Conservation (phyloP, 371 early-diverging fungal genomes). For the Mucor irregularis region DNA sequence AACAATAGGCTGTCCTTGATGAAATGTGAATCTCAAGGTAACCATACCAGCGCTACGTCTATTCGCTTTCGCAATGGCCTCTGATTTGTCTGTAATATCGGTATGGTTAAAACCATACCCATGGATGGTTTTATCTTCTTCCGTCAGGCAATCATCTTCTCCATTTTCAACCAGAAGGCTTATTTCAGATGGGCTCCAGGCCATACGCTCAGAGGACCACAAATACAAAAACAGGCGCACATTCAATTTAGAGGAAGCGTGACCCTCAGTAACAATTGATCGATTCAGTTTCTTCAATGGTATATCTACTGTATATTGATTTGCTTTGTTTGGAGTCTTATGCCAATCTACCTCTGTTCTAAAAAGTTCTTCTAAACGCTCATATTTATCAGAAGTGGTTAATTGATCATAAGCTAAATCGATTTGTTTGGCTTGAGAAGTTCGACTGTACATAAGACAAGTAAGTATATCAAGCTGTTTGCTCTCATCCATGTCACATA, state of each 20-base stretch:
- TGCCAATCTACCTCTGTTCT: conserved; percentile 16
- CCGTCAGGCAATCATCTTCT: conserved; percentile 11
- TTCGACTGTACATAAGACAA: conserved; percentile 2
- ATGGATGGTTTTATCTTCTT: conserved; percentile 10
- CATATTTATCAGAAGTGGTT: conserved; percentile 33
- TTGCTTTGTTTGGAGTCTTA: neutral
- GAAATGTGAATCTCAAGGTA: conserved; percentile 17
- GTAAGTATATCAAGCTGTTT: too few relatives aligned
- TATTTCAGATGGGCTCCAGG: conserved; percentile 17
- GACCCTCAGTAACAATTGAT: conserved; percentile 16
- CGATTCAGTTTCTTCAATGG: conserved; percentile 17
- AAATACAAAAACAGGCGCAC: conserved; percentile 34
- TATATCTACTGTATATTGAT: conserved; percentile 6
- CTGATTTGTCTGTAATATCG: conserved; percentile 42
- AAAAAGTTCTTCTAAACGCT: conserved; percentile 35
- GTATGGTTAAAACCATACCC: conserved; percentile 30
- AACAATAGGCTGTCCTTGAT: neutral
- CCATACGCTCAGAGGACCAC: conserved; percentile 33
- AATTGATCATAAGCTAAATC: conserved; percentile 39
- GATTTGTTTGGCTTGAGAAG: conserved; percentile 6
- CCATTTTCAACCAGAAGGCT: conserved; percentile 4
- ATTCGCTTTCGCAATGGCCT: conserved; percentile 7
- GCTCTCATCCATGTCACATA: too few relatives aligned
- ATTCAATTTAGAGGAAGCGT: conserved; percentile 27
- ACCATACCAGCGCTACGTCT: conserved; percentile 6